Conservation (phyloP, 2,329 filamentous ascomycete species). For the Fusarium pseudoanthophilum region DNA sequence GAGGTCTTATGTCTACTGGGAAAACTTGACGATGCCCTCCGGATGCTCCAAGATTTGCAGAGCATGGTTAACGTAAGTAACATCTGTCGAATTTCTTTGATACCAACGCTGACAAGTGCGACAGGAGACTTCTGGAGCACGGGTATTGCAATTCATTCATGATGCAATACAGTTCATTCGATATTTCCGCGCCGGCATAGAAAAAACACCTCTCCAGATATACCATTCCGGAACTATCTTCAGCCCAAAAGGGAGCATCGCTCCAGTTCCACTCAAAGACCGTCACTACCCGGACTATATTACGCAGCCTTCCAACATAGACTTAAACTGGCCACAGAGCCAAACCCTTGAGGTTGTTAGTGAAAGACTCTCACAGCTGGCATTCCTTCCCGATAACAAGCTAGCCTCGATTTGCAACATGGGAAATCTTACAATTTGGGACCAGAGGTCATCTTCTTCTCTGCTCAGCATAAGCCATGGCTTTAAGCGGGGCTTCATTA, state of each 20-base stretch:
- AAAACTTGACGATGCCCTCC: rapidly evolving
- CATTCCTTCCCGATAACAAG: neutral
- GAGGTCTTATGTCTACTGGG: neutral
- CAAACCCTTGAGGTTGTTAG: neutral
- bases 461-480: neutral
- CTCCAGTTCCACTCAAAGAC: neutral
- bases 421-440: neutral
- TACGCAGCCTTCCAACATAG: neutral
- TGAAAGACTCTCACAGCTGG: rapidly evolving
- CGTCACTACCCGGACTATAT: neutral
- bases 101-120: neutral
- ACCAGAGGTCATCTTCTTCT: neutral
- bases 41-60: neutral
- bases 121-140: neutral
- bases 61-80: neutral
- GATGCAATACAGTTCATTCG: neutral
- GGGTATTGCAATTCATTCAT: neutral
- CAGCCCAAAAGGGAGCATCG: neutral
- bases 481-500: rapidly evolving
- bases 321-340: neutral
- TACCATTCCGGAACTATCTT: neutral
- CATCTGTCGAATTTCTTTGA: rapidly evolving
- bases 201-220: neutral
- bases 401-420: rapidly evolving
- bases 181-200: neutral